These are phyloP conservation scores for Erodium texanum DNA, from an alignment of 441 rosid genomes.

Conservation along the genomic window DNA sequence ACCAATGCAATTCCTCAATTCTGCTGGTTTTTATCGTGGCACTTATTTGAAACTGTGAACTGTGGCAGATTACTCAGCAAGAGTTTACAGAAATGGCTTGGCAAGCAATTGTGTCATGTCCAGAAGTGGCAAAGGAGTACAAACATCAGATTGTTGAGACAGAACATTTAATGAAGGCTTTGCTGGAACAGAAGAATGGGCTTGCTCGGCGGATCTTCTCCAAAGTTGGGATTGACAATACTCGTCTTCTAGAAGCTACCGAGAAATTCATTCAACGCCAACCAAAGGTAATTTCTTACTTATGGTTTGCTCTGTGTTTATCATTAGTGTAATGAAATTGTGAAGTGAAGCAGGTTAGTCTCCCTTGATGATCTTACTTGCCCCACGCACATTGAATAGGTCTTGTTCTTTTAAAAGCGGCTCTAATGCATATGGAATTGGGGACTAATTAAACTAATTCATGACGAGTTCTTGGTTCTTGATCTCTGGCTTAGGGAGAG, in stretches of 20 bases:
- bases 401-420: background rate
- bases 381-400: background rate
- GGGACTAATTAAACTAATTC: background rate
- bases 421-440: background rate
- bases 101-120: slow-evolving; percentile 92
- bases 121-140: slow-evolving; percentile 87
- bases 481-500: background rate
- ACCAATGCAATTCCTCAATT: too few species aligned
- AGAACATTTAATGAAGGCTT: slow-evolving; percentile 88
- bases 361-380: too few species aligned
- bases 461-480: background rate
- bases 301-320: too few species aligned
- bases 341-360: too few species aligned
- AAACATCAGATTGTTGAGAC: slow-evolving; percentile 99
- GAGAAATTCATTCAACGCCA: slow-evolving; percentile 87
- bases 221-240: slow-evolving; percentile 77
- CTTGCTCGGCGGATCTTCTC: slow-evolving; percentile 90
- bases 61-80: slow-evolving; percentile 73
- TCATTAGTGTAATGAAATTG: too few species aligned
- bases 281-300: slow-evolving; percentile 54
- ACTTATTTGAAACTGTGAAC: background rate
- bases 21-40: too few species aligned
- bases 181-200: slow-evolving; percentile 97
- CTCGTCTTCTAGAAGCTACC: slow-evolving; percentile 82
- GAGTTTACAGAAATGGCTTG: slow-evolving; percentile 99